These are phyloP conservation scores for Eleusine coracana DNA, from an alignment of 176 grass and related monocot species.

Conservation along the genomic window DNA sequence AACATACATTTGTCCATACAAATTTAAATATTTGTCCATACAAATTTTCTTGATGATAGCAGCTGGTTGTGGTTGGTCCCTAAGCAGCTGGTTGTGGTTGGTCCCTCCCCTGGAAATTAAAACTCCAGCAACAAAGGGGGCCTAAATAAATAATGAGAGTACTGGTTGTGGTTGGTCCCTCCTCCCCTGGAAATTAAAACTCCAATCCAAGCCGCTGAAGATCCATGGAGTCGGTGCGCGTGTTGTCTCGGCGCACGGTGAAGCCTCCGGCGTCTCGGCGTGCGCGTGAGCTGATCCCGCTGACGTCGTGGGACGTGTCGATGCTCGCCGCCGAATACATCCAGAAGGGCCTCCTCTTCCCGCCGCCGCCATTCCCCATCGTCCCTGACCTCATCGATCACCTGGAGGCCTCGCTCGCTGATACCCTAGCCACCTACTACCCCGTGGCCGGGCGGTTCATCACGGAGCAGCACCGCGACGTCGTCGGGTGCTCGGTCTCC, in stretches of 20 bases:
- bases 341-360: constrained; percentile 79
- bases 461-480: constrained; percentile 24
- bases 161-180: too few species aligned
- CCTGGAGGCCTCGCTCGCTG: constrained; percentile 44
- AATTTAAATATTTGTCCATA: too few species aligned
- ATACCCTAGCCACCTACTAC: constrained; percentile 53
- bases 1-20: too few species aligned
- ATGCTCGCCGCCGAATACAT: not conserved
- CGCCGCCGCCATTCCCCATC: not conserved
- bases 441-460: constrained; percentile 63
- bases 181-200: too few species aligned
- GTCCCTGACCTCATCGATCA: constrained; percentile 35
- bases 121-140: too few species aligned
- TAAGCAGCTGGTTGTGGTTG: too few species aligned
- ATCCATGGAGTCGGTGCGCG: not conserved
- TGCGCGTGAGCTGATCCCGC: not conserved
- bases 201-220: too few species aligned
- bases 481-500: constrained; percentile 35
- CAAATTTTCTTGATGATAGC: too few species aligned
- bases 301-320: not conserved
- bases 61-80: too few species aligned
- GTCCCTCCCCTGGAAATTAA: too few species aligned
- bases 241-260: not conserved
- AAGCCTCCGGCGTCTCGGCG: not conserved
- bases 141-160: too few species aligned